Conservation (phyloP, 768 basidiomycete genomes). For the Leucosporidium yakuticum region DNA sequence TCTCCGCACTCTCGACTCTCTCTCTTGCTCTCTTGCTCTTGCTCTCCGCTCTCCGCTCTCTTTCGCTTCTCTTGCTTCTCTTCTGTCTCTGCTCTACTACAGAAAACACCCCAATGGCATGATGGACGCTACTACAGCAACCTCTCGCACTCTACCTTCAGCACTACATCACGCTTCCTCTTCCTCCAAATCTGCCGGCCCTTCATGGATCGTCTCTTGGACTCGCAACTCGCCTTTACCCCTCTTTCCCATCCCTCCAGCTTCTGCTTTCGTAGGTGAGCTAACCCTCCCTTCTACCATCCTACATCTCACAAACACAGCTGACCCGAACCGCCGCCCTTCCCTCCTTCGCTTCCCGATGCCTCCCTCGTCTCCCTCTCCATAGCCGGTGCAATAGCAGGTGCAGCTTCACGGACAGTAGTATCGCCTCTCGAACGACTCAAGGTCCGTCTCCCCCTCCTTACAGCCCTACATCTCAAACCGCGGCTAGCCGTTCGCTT, state of each 20-base stretch:
- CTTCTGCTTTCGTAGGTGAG: conserved; percentile 1
- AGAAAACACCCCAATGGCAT: no score
- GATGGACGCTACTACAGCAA: no score
- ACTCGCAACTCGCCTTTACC: background rate
- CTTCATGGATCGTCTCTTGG: background rate
- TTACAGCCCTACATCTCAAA: background rate
- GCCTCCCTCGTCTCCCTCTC: background rate
- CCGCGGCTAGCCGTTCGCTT: background rate
- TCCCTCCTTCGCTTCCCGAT: background rate
- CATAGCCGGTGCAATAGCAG: conserved; percentile 43
- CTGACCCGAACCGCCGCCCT: background rate
- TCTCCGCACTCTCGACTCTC: no score
- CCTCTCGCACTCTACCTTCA: no score
- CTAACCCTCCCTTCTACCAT: background rate
- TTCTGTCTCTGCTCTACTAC: no score
- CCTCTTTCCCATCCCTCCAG: background rate
- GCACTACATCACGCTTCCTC: no score
- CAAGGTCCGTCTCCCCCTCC: conserved; percentile 42
- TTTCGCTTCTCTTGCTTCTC: no score
- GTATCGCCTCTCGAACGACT: conserved; percentile 86
- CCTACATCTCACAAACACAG: background rate
- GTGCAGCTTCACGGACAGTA: conserved; percentile 71
- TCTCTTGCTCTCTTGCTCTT: no score
- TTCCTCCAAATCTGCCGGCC: background rate
- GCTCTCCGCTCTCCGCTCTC: no score